Conservation (phyloP, 805 yeast species). For the Suhomyces faveliae region DNA sequence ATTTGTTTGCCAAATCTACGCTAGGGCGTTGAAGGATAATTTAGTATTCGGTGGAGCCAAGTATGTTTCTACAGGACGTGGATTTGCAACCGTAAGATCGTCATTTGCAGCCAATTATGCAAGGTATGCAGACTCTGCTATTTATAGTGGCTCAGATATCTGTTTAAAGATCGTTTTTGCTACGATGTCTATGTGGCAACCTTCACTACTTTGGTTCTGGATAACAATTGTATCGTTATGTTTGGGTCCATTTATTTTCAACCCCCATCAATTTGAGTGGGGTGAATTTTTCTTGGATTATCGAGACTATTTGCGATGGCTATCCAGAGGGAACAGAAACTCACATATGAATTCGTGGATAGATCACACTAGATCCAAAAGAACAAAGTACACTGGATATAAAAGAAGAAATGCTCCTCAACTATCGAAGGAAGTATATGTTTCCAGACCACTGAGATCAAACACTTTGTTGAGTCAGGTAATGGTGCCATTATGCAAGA, state of each 20-base stretch:
- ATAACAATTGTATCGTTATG: slow-evolving; percentile 46
- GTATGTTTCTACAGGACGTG: slow-evolving; percentile 91
- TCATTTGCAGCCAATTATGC: slow-evolving; percentile 73
- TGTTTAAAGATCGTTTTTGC: slow-evolving; percentile 73
- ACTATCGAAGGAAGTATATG: neutral
- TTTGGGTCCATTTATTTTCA: slow-evolving; percentile 51
- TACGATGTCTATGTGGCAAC: slow-evolving; percentile 77
- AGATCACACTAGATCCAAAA: slow-evolving; percentile 45
- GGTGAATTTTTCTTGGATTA: slow-evolving; percentile 50
- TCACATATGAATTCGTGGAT: slow-evolving; percentile 79
- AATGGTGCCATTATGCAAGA: neutral
- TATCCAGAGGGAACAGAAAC: slow-evolving; percentile 72
- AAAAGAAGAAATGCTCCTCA: slow-evolving; percentile 11
- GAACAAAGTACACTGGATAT: slow-evolving; percentile 27
- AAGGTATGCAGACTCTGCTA: slow-evolving; percentile 70
- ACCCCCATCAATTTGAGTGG: slow-evolving; percentile 53
- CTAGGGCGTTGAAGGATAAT: slow-evolving; percentile 72
- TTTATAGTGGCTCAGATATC: slow-evolving; percentile 73
- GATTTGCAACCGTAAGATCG: slow-evolving; percentile 82
- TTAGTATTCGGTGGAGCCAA: slow-evolving; percentile 88
- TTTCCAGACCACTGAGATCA: neutral
- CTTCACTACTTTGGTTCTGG: slow-evolving; percentile 62
- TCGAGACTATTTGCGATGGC: slow-evolving; percentile 61
- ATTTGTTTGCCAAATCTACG: slow-evolving; percentile 90
- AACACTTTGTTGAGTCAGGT: slow-evolving; percentile 7